Conservation (phyloP, 2,329 filamentous ascomycete genomes). For the Ophiostoma ulmi region DNA sequence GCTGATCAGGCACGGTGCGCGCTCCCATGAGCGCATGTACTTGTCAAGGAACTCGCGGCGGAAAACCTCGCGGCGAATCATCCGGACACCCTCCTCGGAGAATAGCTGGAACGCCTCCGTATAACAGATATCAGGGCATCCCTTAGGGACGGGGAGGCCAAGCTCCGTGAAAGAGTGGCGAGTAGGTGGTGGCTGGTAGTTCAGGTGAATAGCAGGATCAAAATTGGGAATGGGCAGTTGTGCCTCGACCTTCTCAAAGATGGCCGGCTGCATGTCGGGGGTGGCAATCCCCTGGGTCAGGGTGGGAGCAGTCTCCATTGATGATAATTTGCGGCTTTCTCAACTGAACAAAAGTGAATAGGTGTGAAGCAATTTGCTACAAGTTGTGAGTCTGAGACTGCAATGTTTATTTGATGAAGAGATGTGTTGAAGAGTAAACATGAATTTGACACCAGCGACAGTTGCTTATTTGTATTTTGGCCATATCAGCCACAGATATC, state of each 20-base stretch:
- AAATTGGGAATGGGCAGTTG: conserved; percentile 17
- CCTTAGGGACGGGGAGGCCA: conserved; percentile 21
- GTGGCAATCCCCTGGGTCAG: conserved; percentile 10
- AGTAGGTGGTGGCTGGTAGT: conserved; percentile 22
- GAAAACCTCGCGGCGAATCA: conserved; percentile 26
- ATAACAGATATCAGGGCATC: conserved; percentile 23
- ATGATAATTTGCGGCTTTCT: neutral
- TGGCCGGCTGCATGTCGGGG: conserved; percentile 12
- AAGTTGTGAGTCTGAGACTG: neutral
- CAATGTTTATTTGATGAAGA: neutral
- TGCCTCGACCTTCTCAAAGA: conserved; percentile 11
- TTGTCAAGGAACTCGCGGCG: conserved; percentile 26
- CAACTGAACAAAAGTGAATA: neutral
- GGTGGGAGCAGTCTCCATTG: conserved; percentile 13
- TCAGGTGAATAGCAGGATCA: conserved; percentile 25
- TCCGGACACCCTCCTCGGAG: conserved; percentile 25
- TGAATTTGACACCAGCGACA: neutral
- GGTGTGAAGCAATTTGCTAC: neutral
- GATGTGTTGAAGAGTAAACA: neutral
- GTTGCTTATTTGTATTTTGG: conserved; percentile 16
- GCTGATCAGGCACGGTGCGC: conserved; percentile 26
- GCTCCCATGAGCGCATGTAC: conserved; percentile 26
- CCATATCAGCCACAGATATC: conserved; percentile 12
- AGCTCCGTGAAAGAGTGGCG: conserved; percentile 24
- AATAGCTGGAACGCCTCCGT: conserved; percentile 26